Evolutionary conservation across 441 rosid species (phyloP), one percentile per base, ranked within the genome.

Genomic region (Biscutella auriculata): DNA sequence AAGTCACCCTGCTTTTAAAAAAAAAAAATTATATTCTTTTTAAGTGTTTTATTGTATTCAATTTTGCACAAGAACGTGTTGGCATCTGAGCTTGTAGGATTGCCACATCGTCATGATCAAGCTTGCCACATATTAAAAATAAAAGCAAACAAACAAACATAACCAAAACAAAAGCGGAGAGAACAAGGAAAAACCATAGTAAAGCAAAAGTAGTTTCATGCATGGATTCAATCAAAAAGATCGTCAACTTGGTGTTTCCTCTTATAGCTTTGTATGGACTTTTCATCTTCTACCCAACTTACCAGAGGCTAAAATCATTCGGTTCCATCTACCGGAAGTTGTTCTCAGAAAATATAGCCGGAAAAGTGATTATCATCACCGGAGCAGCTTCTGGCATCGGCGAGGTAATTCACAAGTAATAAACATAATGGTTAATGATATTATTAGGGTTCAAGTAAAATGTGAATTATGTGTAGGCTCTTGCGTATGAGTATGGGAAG

Each of bases 321-420:
- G 8, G 51, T 16, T 54, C 43, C 39, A 47, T 65, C 12, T 57
- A 1, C 43, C 56, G 65, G 37, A 52, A 63, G 26, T 1, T 66
- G 0, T 44, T 26, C 62, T 12, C 47, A 0, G 73, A 69, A 43
- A 57, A 74, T 30, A 64, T 68, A 0, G 64, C 76, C 15, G 75
- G 78, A 21, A 78, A 73, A 73, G 78, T 73, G 5, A 74, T 68
- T 11, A 27, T 78, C 25, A 70, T 78, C 44, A 73, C 82, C 15
- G 74, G 76, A 12, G 76, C 76, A 42, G 70, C 78, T 56, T 78
- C 80, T 4, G 78, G 79, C 37, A 68, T 78, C 10, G 80, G 80
- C 12, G 70, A 77, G 74, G 77, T 75, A 40, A 8, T 30, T 11
- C 2, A 25, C 29, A 4, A 50, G 27, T 26, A 9, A 27, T 9